phyloP scores from a whole-genome alignment of 2,329 filamentous ascomycete species.

The Penicillium polonicum region DNA sequence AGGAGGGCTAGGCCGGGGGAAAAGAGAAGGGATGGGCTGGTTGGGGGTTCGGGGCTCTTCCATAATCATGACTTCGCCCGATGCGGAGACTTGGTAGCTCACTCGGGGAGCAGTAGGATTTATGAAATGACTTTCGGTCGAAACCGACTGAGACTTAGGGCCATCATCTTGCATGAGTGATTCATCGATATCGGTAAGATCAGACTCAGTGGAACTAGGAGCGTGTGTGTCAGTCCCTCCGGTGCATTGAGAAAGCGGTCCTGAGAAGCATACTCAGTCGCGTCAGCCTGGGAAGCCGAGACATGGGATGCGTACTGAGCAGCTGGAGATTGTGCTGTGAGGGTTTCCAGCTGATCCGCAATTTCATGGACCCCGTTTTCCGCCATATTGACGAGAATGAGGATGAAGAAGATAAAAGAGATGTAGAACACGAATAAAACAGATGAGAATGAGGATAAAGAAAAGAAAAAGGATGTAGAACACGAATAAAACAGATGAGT shows the following conservation, averaged over 20 bases:
- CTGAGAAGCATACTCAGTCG: not conserved
- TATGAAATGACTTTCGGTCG: not conserved
- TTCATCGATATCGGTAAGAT: not conserved
- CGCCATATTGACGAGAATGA: not conserved
- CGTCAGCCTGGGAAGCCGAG: not conserved
- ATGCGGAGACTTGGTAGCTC: not conserved
- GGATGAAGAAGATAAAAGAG: not conserved
- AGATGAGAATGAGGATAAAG: not conserved
- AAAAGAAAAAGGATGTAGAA: too few species aligned
- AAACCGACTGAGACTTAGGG: not conserved
- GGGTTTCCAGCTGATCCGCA: not conserved
- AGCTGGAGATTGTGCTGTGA: not conserved
- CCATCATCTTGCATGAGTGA: not conserved
- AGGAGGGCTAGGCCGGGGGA: not conserved
- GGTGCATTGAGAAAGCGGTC: not conserved
- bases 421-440: not conserved
- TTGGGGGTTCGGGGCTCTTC: not conserved
- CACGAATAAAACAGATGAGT: not conserved
- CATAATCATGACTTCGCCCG: not conserved
- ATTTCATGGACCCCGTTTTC: not conserved
- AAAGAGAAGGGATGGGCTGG: too few species aligned
- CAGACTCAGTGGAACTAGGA: not conserved
- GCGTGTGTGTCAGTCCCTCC: fast-evolving
- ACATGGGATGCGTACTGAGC: not conserved
- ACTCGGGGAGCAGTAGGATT: not conserved